Evolutionary conservation across 164 flowering plant species (phyloP), one percentile per base, ranked within the genome.

Genomic region (Aristolochia contorta): DNA sequence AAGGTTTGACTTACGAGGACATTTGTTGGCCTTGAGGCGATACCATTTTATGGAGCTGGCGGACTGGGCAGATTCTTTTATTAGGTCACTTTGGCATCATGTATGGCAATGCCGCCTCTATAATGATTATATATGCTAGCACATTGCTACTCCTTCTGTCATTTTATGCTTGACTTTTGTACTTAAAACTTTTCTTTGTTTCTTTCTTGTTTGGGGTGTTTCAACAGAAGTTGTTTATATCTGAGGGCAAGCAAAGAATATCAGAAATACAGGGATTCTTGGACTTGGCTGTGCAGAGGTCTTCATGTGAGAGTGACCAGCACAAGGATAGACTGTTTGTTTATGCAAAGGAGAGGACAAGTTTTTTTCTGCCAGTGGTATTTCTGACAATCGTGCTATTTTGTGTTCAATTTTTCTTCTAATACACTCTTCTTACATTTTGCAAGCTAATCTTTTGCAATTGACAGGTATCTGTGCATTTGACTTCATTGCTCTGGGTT

Each of bases 1-100:
- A 84, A 70, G 96, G 58, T 92, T 92, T 76, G 68, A 75, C 63
- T 71, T 92, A 76, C 87, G 71, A 67, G 84, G 78, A 60, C 96
- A 92, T 78, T 68, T 92, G 58, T 65, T 74, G 75, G 86, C 98
- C 19, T 55, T 92, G 76, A 79, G 89, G 56, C 84, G 91, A 16
- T 92, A 87, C 71, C 89, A 92, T 74, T 84, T 92, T 62, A 89
- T 92, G 96, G 98, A 87, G 75, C 53, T 79, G 49, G 93, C 96
- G 30, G 98, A 92, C 65, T 92, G 98, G 98, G 96, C 91, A 37
- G 91, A 92, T 79, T 65, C 82, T 60, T 89, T 89, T 65, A 79
- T 92, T 60, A 67, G 71, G 69, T 82, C 90, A 37, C 90, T 92
- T 69, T 80, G 82, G 80, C 72, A 63, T 69, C 88, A 84, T 77